Base-by-base conservation (phyloP, 2,329 filamentous ascomycete species). In the Verticillium klebahnii region DNA sequence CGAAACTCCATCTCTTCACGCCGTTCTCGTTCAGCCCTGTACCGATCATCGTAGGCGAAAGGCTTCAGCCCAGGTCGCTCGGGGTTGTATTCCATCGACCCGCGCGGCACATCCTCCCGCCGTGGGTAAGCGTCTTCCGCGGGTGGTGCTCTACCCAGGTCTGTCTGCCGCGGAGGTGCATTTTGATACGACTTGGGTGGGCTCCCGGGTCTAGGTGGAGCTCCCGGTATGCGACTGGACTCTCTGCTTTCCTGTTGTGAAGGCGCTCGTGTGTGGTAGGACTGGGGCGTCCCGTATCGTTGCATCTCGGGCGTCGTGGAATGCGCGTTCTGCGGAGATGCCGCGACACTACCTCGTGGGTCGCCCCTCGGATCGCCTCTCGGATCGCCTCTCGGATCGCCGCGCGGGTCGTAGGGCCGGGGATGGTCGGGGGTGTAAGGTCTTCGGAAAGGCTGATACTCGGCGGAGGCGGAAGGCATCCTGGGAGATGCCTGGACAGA, bases 341-440 rank as follows among this genome's bases (percentile, higher is more conserved):
- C 78, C 17, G 77, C 78, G 3, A 76, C 70, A 64, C 75, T 74
- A 29, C 75, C 77, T 68, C 82, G 76, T 50, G 75, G 76, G 64
- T 79, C 79, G 75, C 85, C 85, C 61, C 39, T 45, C 39, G 15
- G 39, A 7, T 45, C 39, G 19, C 45, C 19, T 50, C 40, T 50
- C 9, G 40, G 40, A 50, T 50, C 40, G 7, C 40, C 40, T 23
- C 45, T 25, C 14, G 34, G 34, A 78, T 76, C 68, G 84, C 81
- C 23, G 68, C 82, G 76, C 45, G 75, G 76, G 64, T 79, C 80
- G 75, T 86, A 85, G 61, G 78, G 77, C 68, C 85, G 81, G 56
- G 82, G 79, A 64, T 88, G 86, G 55, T 92, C 89, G n/a, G 90
- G 90, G 0, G 89, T 92, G 62, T 90, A 87, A 2, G 89, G 89